Percentiles rank a stretch among this genome's conserved stretches.
These are phyloP conservation scores for Talaromyces verruculosus DNA, from an alignment of 2,329 filamentous ascomycete species.

Conservation along the genomic window DNA sequence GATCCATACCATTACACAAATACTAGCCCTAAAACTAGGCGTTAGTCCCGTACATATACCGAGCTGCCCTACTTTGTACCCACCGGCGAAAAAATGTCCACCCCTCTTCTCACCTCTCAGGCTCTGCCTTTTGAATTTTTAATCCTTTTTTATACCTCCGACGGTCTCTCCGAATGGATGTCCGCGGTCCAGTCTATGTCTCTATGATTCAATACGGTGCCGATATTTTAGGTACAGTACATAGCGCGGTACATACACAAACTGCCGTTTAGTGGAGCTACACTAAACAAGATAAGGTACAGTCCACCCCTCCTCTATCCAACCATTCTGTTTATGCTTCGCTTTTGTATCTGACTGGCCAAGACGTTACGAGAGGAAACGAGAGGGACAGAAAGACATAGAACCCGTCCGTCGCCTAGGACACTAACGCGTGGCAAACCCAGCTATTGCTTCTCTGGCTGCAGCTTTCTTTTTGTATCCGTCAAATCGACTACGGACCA, in stretches of 20 bases:
- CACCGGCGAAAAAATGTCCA: background rate
- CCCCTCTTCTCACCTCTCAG: constrained; percentile 4
- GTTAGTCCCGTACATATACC: constrained; percentile 1
- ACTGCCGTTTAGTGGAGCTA: constrained; percentile 17
- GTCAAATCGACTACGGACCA: background rate
- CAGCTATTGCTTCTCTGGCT: background rate
- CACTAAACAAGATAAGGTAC: constrained; percentile 14
- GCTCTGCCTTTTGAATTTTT: background rate
- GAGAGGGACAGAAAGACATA: constrained; percentile 2
- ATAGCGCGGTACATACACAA: background rate
- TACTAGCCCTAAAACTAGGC: constrained; percentile 7
- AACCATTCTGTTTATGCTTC: background rate
- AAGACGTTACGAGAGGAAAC: constrained; percentile 1
- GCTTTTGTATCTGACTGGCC: constrained; percentile 2
- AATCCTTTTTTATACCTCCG: background rate
- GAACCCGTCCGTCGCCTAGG: background rate
- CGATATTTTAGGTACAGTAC: background rate
- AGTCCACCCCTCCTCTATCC: constrained; percentile 1
- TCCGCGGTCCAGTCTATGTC: background rate
- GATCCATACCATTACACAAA: constrained; percentile 4
- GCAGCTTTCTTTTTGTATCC: constrained; percentile 1
- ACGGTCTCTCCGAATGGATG: constrained; percentile 10
- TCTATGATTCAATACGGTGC: background rate
- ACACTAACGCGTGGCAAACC: constrained; percentile 16
- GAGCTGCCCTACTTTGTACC: background rate